phyloP scores from a whole-genome alignment of 2,329 filamentous ascomycete species.

The Cryphonectria naterciae region DNA sequence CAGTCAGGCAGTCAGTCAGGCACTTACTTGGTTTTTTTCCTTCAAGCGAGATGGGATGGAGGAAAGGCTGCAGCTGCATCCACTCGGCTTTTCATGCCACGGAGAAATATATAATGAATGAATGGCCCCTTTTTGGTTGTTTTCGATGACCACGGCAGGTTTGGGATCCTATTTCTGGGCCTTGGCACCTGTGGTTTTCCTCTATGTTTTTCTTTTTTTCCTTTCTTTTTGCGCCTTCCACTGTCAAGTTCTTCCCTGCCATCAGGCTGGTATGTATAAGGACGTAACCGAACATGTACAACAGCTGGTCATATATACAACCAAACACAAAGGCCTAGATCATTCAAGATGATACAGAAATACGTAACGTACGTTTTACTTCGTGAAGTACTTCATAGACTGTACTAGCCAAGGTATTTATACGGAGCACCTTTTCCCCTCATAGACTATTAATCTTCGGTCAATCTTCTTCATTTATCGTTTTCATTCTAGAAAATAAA shows the following conservation, averaged over 20 bases:
- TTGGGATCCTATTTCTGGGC: background rate
- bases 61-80: background rate
- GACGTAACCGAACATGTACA: background rate
- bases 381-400: too few relatives aligned
- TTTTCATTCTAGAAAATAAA: background rate
- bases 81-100: background rate
- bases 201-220: too few relatives aligned
- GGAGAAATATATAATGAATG: background rate
- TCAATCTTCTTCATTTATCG: background rate
- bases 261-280: background rate
- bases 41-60: background rate
- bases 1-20: background rate
- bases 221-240: background rate
- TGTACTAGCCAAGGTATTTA: background rate
- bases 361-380: background rate
- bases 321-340: background rate
- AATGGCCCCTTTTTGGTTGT: background rate
- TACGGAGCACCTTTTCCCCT: background rate
- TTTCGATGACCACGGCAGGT: background rate
- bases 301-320: background rate
- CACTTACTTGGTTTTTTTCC: background rate
- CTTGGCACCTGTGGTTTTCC: background rate
- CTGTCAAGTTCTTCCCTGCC: background rate
- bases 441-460: background rate
- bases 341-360: background rate